Evolutionary conservation across 805 yeast species (phyloP), one percentile per base, ranked within the genome.

Genomic region (Metschnikowia amazonensis): DNA sequence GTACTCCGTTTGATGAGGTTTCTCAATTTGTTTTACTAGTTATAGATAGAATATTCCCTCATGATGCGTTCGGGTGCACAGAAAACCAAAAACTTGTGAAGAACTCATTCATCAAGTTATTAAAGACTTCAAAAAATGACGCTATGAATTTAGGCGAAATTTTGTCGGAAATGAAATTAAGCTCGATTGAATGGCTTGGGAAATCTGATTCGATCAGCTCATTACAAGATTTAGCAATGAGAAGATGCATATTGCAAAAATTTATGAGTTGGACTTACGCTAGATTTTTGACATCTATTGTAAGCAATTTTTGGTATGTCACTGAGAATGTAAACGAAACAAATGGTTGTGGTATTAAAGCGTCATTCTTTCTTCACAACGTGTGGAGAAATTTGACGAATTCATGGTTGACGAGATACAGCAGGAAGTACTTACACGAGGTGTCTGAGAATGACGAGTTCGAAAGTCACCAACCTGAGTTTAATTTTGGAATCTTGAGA

Each of bases 261-360:
- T 79, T 86, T 40, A 23, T 85, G 1, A 39, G 42, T 1, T 90
- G 96, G 96, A 40, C 84, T 1, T 76, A 84, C 33, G 50, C 62
- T 0, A 32, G 29, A 0, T 71, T 81, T 42, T 51, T 86, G 0
- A 65, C 75, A 6, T 70, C 66, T 14, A 48, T 86, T 1, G 52
- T 86, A 0, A 61, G 68, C 0, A 61, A 76, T 0, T 79, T 77
- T 55, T 89, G 88, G 66, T 82, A 86, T 57, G 81, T 84, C 4
- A 82, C 94, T 0, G 85, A 82, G 39, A 45, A 59, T 23, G 42
- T 44, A 7, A 17, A 23, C n/a, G 28, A 24, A 10, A 9, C 10
- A 2, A 39, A 5, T 5, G 28, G 30, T 2, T 14, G 35, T 16
- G 58, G 67, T 0, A 63, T 59, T 8, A 63, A 64, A 3, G 47